A percentile compares a stretch with the other conserved stretches of the same genome.
Evolutionary conservation across 2,329 filamentous ascomycete species (phyloP).

Genomic region (Alternaria tenuissima): DNA sequence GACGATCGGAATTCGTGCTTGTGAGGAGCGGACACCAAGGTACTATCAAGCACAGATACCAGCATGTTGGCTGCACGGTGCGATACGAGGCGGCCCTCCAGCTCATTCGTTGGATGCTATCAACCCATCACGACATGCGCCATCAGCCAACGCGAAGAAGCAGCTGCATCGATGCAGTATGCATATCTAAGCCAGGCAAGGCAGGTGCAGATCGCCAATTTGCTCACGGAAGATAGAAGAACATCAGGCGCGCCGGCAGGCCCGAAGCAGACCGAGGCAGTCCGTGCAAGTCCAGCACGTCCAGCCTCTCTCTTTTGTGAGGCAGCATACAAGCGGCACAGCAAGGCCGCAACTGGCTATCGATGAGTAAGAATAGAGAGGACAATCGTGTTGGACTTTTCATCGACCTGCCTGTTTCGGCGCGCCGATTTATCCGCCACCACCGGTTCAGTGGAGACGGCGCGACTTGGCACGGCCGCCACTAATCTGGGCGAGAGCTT

Average conservation of each 20-base stretch:
- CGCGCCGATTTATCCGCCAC: constrained; percentile 21
- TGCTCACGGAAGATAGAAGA: not conserved
- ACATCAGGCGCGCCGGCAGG: constrained; percentile 2
- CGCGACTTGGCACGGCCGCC: constrained; percentile 16
- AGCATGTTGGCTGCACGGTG: not conserved
- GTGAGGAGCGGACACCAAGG: not conserved
- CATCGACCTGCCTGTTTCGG: constrained; percentile 26
- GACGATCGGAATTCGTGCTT: not conserved
- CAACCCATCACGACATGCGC: not conserved
- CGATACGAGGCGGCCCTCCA: not conserved
- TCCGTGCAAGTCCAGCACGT: not conserved
- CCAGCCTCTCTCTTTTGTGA: not conserved
- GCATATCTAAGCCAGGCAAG: constrained; percentile 13
- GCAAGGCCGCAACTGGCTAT: not conserved
- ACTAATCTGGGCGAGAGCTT: constrained; percentile 21
- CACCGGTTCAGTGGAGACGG: not conserved
- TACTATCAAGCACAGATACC: not conserved
- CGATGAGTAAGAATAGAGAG: constrained; percentile 5
- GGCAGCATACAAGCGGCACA: constrained; percentile 1
- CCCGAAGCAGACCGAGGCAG: constrained; percentile 9
- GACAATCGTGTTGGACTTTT: constrained; percentile 8
- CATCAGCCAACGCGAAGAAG: constrained; percentile 4
- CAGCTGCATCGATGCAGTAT: not conserved
- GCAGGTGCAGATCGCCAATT: constrained; percentile 17
- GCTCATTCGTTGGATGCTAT: not conserved